phyloP scores from a whole-genome alignment of 2,329 filamentous ascomycete species.

The Cladosporium phlei region DNA sequence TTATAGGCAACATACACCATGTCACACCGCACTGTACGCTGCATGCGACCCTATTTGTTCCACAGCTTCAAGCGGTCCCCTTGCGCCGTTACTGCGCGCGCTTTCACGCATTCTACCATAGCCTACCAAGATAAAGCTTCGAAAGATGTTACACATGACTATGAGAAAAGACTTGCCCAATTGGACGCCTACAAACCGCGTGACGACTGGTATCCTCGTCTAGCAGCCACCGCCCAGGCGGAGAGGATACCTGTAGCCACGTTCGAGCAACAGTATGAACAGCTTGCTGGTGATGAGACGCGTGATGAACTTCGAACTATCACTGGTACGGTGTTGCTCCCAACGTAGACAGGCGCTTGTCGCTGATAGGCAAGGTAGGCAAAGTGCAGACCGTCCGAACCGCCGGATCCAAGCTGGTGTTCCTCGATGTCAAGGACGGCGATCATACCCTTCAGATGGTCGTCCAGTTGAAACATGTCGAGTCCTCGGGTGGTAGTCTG shows the following conservation, averaged over 20 bases:
- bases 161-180: slow-evolving; percentile 51
- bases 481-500: slow-evolving; percentile 27
- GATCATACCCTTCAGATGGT: slow-evolving; percentile 70
- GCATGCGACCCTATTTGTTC: slow-evolving; percentile 53
- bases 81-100: slow-evolving; percentile 42
- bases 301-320: slow-evolving; percentile 2
- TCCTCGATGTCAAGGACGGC: slow-evolving; percentile 74
- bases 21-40: slow-evolving; percentile 42
- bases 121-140: slow-evolving; percentile 25
- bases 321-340: slow-evolving; percentile 4
- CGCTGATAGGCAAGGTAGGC: slow-evolving; percentile 44
- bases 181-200: slow-evolving; percentile 47
- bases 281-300: slow-evolving; percentile 19
- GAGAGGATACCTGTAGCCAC: slow-evolving; percentile 17
- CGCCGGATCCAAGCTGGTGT: slow-evolving; percentile 73
- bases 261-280: slow-evolving; percentile 28
- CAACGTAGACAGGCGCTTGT: slow-evolving; percentile 4
- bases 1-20: slow-evolving; percentile 18
- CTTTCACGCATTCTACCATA: slow-evolving; percentile 36
- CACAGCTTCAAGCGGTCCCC: slow-evolving; percentile 30
- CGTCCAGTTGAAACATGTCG: slow-evolving; percentile 55
- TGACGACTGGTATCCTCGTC: slow-evolving; percentile 53
- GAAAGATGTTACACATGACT: slow-evolving; percentile 33
- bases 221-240: slow-evolving; percentile 23
- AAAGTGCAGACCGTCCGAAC: slow-evolving; percentile 68